phyloP scores from a whole-genome alignment of 352 stramenopile genomes.

The Peronosclerospora sorghi region DNA sequence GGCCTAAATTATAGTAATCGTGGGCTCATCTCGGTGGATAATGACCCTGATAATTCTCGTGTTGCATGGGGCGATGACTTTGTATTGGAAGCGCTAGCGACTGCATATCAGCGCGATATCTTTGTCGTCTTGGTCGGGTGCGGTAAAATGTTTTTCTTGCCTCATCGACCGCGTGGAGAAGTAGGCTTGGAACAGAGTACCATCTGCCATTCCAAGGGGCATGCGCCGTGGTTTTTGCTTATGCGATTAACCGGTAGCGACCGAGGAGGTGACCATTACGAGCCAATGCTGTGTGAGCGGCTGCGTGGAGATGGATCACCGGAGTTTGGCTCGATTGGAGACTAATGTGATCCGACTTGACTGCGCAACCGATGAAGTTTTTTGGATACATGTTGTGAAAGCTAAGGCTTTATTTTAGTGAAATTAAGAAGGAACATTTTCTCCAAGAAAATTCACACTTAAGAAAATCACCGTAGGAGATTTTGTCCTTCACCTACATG shows the following conservation, averaged over 20 bases:
- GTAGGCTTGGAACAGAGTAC: conserved; percentile 26
- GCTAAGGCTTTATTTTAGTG: conserved; percentile 5
- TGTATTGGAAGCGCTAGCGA: conserved; percentile 73
- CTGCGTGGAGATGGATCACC: conserved; percentile 73
- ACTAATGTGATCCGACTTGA: too few relatives aligned
- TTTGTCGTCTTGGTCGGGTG: conserved; percentile 82
- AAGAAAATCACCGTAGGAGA: too few relatives aligned
- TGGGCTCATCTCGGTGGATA: conserved; percentile 74
- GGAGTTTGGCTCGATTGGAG: conserved; percentile 76
- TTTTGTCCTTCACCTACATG: too few relatives aligned
- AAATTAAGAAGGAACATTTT: too few relatives aligned
- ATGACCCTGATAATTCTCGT: conserved; percentile 57
- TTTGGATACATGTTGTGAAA: not conserved
- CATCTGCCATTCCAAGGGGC: conserved; percentile 58
- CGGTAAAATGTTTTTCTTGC: conserved; percentile 84
- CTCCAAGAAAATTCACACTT: too few relatives aligned
- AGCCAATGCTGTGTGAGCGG: conserved; percentile 78
- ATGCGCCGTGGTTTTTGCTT: conserved; percentile 78
- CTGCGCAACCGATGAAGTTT: not conserved
- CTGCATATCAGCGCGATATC: conserved; percentile 80
- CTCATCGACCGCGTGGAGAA: conserved; percentile 51
- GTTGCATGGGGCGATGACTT: conserved; percentile 85
- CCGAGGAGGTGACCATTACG: conserved; percentile 79
- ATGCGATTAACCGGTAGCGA: conserved; percentile 82
- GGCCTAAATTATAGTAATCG: conserved; percentile 70